Percentiles rank a stretch among this genome's conserved stretches.
Conservation (phyloP, 805 yeast species). For the Spathaspora arborariae region DNA sequence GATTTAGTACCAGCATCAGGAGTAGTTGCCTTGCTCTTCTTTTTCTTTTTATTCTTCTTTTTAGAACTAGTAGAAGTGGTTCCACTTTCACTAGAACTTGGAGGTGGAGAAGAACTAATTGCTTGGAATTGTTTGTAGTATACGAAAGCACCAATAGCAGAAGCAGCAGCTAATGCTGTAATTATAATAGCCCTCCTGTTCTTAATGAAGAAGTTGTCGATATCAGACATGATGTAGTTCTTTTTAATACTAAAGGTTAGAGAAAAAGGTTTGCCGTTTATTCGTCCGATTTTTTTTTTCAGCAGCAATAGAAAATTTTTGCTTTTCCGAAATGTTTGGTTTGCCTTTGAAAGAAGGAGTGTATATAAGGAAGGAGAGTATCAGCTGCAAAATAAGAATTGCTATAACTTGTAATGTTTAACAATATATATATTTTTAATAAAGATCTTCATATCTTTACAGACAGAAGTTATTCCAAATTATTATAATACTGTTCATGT, state of each 20-base stretch:
- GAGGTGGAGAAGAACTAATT: background rate
- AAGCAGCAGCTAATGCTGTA: conserved; percentile 59
- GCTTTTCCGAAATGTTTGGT: no score
- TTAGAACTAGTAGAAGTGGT: conserved; percentile 13
- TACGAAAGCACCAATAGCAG: conserved; percentile 62
- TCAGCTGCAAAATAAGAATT: no score
- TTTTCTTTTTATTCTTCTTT: conserved; percentile 41
- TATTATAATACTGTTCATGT: conserved; percentile 23
- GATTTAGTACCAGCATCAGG: conserved; percentile 20
- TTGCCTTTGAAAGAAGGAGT: no score
- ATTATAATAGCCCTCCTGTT: conserved; percentile 64
- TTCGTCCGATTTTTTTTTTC: background rate
- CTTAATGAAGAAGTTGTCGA: conserved; percentile 38
- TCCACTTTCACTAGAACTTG: background rate
- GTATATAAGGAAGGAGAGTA: no score
- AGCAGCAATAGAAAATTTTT: no score
- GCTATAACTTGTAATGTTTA: no score
- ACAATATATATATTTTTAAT: no score
- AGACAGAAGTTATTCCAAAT: conserved; percentile 14
- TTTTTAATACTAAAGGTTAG: no score
- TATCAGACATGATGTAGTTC: conserved; percentile 17
- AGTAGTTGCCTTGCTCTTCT: conserved; percentile 12
- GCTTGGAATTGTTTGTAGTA: conserved; percentile 33
- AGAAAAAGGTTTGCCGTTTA: background rate
- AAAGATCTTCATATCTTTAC: no score